phyloP scores from a whole-genome alignment of 1,139 yeast species.

The Debaryomyces udenii region DNA sequence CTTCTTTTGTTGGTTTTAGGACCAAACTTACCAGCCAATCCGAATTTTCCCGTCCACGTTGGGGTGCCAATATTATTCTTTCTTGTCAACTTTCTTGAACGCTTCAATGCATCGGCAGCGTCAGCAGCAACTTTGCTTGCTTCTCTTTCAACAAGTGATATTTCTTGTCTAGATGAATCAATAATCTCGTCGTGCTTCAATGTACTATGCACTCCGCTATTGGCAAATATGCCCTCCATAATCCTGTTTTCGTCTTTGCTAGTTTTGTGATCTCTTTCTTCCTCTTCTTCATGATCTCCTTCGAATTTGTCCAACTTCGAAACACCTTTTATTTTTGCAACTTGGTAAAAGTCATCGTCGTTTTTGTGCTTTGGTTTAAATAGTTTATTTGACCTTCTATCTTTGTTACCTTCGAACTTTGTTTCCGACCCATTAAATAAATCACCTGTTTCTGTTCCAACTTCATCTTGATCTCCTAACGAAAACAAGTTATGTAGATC shows the following conservation, averaged over 20 bases:
- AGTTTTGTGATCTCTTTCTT: slow-evolving; percentile 28
- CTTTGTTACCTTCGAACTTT: slow-evolving; percentile 31
- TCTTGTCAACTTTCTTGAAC: slow-evolving; percentile 67
- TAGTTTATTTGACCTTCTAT: slow-evolving; percentile 28
- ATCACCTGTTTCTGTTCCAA: slow-evolving; percentile 67
- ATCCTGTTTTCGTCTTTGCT: slow-evolving; percentile 54
- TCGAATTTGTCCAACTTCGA: slow-evolving; percentile 51
- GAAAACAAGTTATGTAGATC: slow-evolving; percentile 90
- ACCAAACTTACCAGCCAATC: slow-evolving; percentile 68
- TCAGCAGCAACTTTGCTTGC: slow-evolving; percentile 76
- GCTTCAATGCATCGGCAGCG: slow-evolving; percentile 73
- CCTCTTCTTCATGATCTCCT: slow-evolving; percentile 35
- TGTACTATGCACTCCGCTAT: slow-evolving; percentile 74
- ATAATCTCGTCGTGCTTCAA: slow-evolving; percentile 80
- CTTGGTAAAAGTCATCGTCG: slow-evolving; percentile 59
- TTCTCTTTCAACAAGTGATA: slow-evolving; percentile 67
- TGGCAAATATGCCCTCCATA: slow-evolving; percentile 74
- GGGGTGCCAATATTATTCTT: slow-evolving; percentile 78
- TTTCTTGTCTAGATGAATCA: slow-evolving; percentile 52
- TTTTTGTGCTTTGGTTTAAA: slow-evolving; percentile 33
- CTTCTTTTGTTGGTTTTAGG: slow-evolving; percentile 21
- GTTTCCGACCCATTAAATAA: slow-evolving; percentile 59
- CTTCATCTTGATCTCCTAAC: slow-evolving; percentile 72
- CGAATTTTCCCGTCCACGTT: slow-evolving; percentile 96
- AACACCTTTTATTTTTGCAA: slow-evolving; percentile 57